Evolutionary conservation across 495 filamentous ascomycete species (phyloP), one percentile per base, ranked within the genome.

Genomic region (Xylaria intraflava): DNA sequence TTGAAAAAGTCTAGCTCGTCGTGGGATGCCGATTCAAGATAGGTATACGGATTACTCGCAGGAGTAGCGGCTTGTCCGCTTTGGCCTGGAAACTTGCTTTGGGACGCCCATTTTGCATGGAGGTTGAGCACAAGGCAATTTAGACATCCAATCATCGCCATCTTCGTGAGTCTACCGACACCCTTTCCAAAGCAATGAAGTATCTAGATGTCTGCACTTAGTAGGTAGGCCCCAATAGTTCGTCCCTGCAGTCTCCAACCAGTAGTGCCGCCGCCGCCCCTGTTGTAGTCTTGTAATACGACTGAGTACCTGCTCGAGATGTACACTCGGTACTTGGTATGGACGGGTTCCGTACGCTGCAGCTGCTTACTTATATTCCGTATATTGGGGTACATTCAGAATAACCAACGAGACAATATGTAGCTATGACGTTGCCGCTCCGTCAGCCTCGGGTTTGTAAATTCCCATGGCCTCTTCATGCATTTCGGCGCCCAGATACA

Each of bases 181-280:
- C 16, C 33, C 35, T 40, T 29, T 41, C 6, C 17, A 23, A 16
- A 29, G 33, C 22, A 17, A 49, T 12, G 7, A 3, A 27, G 22
- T 12, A 26, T 20, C 20, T 36, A 30, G 42, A 19, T 23, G 29
- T 23, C 16, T 17, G 22, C 17, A 45, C n/a, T 12, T 42, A 49
- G 50, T 39, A 33, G 35, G n/a, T n/a, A n/a, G n/a, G n/a, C n/a
- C n/a, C n/a, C n/a, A n/a, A n/a, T n/a, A n/a, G n/a, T n/a, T n/a
- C n/a, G n/a, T n/a, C 33, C 43, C 51, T 46, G 51, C 51, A 53
- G 51, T 31, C 31, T 19, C 30, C 26, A 30, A 22, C 47, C 0
- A 41, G 36, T 5, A 11, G 31, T 16, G 27, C 46, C 6, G 19
- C 47, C 19, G 23, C 10, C 3, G 12, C 9, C 24, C 20, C 4